These are phyloP conservation scores for Scheffersomyces quercinus DNA, from an alignment of 1,139 yeast species.

Conservation along the genomic window DNA sequence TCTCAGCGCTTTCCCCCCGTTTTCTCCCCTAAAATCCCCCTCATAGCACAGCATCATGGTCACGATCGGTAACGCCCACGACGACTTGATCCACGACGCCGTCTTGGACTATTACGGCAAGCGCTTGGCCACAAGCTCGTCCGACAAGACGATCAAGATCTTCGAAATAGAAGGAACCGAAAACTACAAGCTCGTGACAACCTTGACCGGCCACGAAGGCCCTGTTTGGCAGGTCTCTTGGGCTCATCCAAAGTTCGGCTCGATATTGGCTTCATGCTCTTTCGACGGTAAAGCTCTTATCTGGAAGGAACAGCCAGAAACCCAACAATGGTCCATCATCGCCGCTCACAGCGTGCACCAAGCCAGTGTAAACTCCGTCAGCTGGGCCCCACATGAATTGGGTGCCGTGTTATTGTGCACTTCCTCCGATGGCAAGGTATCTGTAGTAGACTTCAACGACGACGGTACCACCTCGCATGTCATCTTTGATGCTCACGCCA, in stretches of 20 bases:
- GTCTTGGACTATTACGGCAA: constrained; percentile 95
- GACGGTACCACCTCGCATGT: constrained; percentile 78
- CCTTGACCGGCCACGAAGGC: constrained; percentile 89
- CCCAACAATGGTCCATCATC: constrained; percentile 84
- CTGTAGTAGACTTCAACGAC: constrained; percentile 88
- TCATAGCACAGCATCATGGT: constrained; percentile 43
- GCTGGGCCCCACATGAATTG: constrained; percentile 97
- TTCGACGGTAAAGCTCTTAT: constrained; percentile 93
- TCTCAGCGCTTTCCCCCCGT: background rate
- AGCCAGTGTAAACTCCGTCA: constrained; percentile 90
- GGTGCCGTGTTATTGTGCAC: constrained; percentile 91
- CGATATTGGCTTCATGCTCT: constrained; percentile 89
- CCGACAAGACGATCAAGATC: constrained; percentile 90
- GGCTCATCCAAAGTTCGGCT: constrained; percentile 99
- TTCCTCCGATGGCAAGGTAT: constrained; percentile 89
- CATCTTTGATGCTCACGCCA: constrained; percentile 78
- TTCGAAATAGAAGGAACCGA: constrained; percentile 87
- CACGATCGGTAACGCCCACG: constrained; percentile 77
- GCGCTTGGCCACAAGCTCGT: constrained; percentile 90
- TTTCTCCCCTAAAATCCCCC: background rate
- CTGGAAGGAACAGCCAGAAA: constrained; percentile 86
- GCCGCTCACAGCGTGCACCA: constrained; percentile 87
- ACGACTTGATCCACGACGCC: constrained; percentile 94
- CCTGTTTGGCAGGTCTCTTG: constrained; percentile 99
- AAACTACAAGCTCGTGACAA: constrained; percentile 72